phyloP scores from a whole-genome alignment of 164 flowering plant species.

The Echeveria elegans region DNA sequence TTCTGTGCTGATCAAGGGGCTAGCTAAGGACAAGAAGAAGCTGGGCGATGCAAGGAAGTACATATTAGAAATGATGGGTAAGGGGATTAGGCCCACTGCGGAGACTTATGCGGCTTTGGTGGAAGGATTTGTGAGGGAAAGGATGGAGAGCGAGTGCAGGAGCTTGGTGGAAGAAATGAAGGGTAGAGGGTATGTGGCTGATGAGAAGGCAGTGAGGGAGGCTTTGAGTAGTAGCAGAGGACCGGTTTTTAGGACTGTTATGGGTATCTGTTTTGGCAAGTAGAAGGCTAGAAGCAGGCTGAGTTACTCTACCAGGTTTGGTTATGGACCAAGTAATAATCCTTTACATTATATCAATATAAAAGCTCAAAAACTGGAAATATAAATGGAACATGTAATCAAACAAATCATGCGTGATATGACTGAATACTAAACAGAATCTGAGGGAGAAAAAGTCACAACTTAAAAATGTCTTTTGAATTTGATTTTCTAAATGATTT shows the following conservation, averaged over 20 bases:
- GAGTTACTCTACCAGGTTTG: no score
- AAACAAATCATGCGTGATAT: no score
- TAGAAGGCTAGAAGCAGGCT: conserved; percentile 11
- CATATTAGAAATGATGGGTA: conserved; percentile 61
- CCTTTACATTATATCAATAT: no score
- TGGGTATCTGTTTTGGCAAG: conserved; percentile 43
- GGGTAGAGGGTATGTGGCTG: conserved; percentile 46
- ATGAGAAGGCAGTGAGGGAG: conserved; percentile 54
- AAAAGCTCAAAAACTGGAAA: no score
- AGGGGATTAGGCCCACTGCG: conserved; percentile 54
- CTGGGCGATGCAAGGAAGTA: conserved; percentile 53
- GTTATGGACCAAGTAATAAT: no score
- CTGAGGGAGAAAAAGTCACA: no score
- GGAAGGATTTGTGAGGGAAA: conserved; percentile 48
- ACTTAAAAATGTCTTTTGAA: no score
- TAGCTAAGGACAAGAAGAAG: conserved; percentile 33
- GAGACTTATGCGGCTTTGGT: conserved; percentile 43
- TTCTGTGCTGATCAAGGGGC: conserved; percentile 51
- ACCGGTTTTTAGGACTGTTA: conserved; percentile 30
- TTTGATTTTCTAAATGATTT: no score
- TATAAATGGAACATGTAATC: no score
- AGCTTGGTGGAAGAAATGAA: conserved; percentile 52
- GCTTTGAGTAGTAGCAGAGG: conserved; percentile 43
- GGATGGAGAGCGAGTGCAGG: conserved; percentile 42
- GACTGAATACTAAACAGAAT: no score